Evolutionary conservation across 192 early-diverging fungal genomes (phyloP).

Genomic region (Chytriomyces sp.): DNA sequence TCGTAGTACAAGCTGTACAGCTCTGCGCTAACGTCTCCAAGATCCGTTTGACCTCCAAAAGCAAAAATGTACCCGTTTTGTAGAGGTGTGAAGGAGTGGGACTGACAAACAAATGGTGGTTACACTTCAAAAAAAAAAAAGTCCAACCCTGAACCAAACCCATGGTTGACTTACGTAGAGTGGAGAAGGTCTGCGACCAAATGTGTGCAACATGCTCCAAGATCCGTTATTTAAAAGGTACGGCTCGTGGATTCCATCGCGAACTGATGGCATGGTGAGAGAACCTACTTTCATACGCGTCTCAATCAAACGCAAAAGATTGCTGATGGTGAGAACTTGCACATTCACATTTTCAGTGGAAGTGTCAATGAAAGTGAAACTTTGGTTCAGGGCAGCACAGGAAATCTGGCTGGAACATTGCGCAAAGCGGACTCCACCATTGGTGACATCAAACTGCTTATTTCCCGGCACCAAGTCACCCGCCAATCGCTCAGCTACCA

Average conservation of each 20-base stretch:
- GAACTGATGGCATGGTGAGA: neutral
- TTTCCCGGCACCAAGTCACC: slow-evolving; percentile 11
- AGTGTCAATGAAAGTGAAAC: neutral
- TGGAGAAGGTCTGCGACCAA: neutral
- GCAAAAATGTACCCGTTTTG: neutral
- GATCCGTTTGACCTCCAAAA: slow-evolving; percentile 14
- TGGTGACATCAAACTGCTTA: slow-evolving; percentile 18
- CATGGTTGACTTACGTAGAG: neutral
- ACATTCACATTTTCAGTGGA: slow-evolving; percentile 8
- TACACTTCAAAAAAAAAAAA: neutral
- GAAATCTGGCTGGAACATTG: neutral
- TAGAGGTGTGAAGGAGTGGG: slow-evolving; percentile 4
- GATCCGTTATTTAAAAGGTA: slow-evolving; percentile 1
- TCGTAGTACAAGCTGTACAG: slow-evolving; percentile 16
- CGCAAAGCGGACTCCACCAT: slow-evolving; percentile 16
- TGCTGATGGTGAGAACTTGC: neutral
- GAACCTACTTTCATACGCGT: neutral
- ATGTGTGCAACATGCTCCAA: slow-evolving; percentile 1
- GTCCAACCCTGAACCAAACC: neutral
- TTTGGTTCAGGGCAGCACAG: neutral
- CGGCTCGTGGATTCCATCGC: neutral
- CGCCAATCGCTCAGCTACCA: neutral
- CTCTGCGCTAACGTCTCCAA: neutral
- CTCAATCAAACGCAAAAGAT: neutral
- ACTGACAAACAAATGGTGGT: slow-evolving; percentile 6